Percentiles rank a stretch among this genome's conserved stretches.
Conservation (phyloP, 2,329 filamentous ascomycete species). For the Colletotrichum navitas region DNA sequence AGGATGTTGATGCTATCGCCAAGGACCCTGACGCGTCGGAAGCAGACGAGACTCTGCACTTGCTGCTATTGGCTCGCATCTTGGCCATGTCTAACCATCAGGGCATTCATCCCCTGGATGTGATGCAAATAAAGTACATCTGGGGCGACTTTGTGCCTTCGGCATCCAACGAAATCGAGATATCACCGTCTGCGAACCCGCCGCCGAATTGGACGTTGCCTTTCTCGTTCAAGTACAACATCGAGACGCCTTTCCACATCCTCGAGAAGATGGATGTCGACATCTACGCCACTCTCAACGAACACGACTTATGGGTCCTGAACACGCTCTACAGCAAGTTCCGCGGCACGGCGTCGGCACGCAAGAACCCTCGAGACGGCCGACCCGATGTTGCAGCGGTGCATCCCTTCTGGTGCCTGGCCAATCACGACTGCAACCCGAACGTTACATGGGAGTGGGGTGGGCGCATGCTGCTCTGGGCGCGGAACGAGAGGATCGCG, state of each 20-base stretch:
- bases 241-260: slow-evolving; percentile 80
- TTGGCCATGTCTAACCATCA: slow-evolving; percentile 74
- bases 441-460: slow-evolving; percentile 97
- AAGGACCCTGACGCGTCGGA: slow-evolving; percentile 73
- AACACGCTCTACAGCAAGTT: slow-evolving; percentile 96
- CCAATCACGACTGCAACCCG: slow-evolving; percentile 96
- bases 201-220: slow-evolving; percentile 77
- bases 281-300: slow-evolving; percentile 70
- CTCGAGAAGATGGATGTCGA: slow-evolving; percentile 89
- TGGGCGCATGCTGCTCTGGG: slow-evolving; percentile 79
- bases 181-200: slow-evolving; percentile 66
- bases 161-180: slow-evolving; percentile 64
- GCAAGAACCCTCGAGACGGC: slow-evolving; percentile 80
- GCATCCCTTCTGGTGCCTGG: slow-evolving; percentile 95
- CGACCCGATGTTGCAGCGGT: slow-evolving; percentile 93
- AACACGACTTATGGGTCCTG: slow-evolving; percentile 83
- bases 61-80: slow-evolving; percentile 71
- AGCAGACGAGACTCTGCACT: slow-evolving; percentile 71
- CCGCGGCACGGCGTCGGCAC: slow-evolving; percentile 89
- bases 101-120: slow-evolving; percentile 71
- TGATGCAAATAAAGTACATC: slow-evolving; percentile 74
- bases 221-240: slow-evolving; percentile 82
- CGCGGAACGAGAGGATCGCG: slow-evolving; percentile 68
- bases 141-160: slow-evolving; percentile 76
- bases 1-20: slow-evolving; percentile 73